Evolutionary conservation across 305 asterid species (phyloP), one percentile per base, ranked within the genome.

Genomic region (Solanum chacoense): DNA sequence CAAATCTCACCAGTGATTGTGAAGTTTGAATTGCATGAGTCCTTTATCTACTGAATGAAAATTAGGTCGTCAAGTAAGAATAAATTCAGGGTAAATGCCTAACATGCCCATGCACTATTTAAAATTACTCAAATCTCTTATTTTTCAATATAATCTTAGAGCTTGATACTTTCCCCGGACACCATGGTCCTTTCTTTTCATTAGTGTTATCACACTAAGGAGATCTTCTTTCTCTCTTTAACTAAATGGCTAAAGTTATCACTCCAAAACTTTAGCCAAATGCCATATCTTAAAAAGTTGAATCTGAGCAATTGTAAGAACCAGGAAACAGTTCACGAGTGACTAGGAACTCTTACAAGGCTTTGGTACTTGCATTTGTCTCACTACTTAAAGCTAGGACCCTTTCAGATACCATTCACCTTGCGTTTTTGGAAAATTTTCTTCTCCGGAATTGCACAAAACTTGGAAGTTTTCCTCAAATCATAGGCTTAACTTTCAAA

Each of bases 251-350:
- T 55, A 55, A 55, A 55, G n/a, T 11, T 35, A 8, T 8, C 45
- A 59, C 88, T 74, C 90, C 88, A 35, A 71, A 59, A 85, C 85
- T 85, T 89, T 50, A 29, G 32, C 3, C 36, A 18, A 12, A 18
- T 75, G 80, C 87, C 86, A 24, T 37, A 85, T 55, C 90, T 89
- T 36, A 88, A 85, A 26, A 75, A 50, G 35, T 65, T 89, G 40
- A 31, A 85, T 38, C 24, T 89, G 36, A 74, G 79, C 87, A 84
- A 84, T 78, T 75, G 90, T 76, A 73, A 16, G 31, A 85, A 35
- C 14, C n/a, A 22, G 88, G 36, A 31, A 74, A 14, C 9, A 31
- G 73, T 89, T 74, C 88, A 89, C 14, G 42, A 14, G 2, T 84
- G 85, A 20, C 84, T 88, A 24, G 88, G 85, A 85, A n/a, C 50